Evolutionary conservation across 495 filamentous ascomycete genomes (phyloP), one percentile per base, ranked within the genome.

Genomic region (Tricharina praecox): DNA sequence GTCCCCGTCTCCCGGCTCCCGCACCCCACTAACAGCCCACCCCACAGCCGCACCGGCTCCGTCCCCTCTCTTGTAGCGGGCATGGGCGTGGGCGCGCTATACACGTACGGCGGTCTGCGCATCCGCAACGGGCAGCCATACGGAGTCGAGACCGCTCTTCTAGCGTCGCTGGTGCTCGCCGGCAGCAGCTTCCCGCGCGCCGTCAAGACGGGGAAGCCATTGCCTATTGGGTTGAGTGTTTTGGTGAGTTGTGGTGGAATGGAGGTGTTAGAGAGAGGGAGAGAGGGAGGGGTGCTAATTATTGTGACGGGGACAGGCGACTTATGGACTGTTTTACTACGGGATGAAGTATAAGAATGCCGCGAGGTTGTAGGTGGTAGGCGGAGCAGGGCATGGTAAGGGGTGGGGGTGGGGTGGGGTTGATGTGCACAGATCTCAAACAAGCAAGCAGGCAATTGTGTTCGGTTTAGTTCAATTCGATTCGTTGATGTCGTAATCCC

Each of bases 181-280:
- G 86, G 84, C 1, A 76, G 76, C 28, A 81, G 81, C 4, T 72
- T 94, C 42, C 90, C 90, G 10, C 70, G 92, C 36, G 92, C 85
- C 5, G 74, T 96, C 46, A 78, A 75, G 60, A 65, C 33, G 47
- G 53, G 33, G 23, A 61, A 61, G 28, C 58, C 53, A 11, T 40
- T 61, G 43, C 58, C 58, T 13, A 52, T 57, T 26, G 58, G 53
- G 41, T 50, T 61, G 45, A 58, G 55, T 20, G 54, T 58, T 18
- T 25, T 58, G 25, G 54, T 55, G 39, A 40, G 52, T 54, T 25
- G 34, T 3, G 30, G 28, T 13, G 7, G 0, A 35, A 18, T 4
- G n/a, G 36, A 37, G 13, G 21, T 7, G 16, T 30, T 36, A 10
- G 25, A 11, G 28, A 18, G 21, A 48, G 42, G n/a, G 10, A 16